Base-by-base conservation (phyloP, 1,284 basidiomycete species). In the Tranzscheliella williamsii region DNA sequence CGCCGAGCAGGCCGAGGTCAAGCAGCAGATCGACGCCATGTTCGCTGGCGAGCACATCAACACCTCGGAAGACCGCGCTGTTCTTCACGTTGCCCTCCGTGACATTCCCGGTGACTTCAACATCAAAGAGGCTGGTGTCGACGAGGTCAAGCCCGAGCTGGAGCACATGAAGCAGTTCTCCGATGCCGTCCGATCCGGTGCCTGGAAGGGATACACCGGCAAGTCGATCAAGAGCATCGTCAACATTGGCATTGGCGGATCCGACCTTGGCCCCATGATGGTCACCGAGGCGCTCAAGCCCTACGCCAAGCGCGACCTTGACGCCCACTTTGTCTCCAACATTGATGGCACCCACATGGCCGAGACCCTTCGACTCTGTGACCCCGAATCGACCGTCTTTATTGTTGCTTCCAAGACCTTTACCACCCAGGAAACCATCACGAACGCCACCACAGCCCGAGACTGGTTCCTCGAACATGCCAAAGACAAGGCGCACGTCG, bases 361-460 rank as follows among this genome's bases (percentile, higher is more conserved):
- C 21, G 94, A 98, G 82, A 89, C 87, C 2, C 80, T 95, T 24
- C 84, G 85, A 50, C 73, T 83, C 39, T 91, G 89, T 79, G 84
- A 98, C 79, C 89, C 91, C 1, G 93, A 98, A 80, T 88, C 87
- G 15, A 97, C 94, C 4, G 82, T 98, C 54, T 97, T 97, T 84
- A 95, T 98, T 80, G 87, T 98, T 69, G 94, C 94, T 24, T 88
- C 86, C 79, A 98, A 98, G 85, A 98, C 95, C 1, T 98, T 98
- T 80, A 98, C 94, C 33, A 98, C 94, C 11, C 94, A 97, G 81
- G 95, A 98, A 83, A 98, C 94, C 31, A 96, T 97, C 81, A 97
- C 94, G 67, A 98, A 98, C 79, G 94, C 94, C 23, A 88, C 90
- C 79, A 88, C 86, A 40, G 94, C 94, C 11, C 86, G 90, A 47